phyloP scores from a whole-genome alignment of 148 eudicot genomes.

The Talinum fruticosum region DNA sequence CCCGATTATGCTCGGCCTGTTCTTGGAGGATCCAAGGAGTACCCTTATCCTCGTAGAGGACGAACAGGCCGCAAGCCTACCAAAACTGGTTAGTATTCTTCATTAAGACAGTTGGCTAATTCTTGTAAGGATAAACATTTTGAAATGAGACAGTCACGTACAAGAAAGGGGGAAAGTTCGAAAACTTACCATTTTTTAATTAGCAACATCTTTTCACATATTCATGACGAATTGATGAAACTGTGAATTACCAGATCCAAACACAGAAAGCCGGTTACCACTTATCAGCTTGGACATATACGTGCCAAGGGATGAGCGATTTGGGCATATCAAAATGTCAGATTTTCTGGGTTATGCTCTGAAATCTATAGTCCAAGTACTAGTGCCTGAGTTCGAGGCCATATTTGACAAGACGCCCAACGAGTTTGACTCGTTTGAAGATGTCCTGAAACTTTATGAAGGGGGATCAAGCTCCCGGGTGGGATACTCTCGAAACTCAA shows the following conservation, averaged over 20 bases:
- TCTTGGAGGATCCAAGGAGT: conserved; percentile 27
- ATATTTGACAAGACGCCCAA: not conserved
- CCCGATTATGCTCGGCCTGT: conserved; percentile 18
- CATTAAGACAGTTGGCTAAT: not conserved
- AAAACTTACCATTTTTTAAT: no score
- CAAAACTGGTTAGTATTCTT: conserved; percentile 18
- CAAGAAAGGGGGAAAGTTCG: no score
- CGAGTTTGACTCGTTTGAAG: not conserved
- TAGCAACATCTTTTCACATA: no score
- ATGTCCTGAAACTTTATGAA: not conserved
- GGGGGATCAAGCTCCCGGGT: not conserved
- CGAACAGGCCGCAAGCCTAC: conserved; percentile 28
- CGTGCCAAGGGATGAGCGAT: conserved; percentile 24
- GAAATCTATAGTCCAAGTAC: not conserved
- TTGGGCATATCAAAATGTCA: conserved; percentile 9
- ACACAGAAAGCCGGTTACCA: conserved; percentile 1
- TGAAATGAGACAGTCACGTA: not conserved
- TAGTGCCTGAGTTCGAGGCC: not conserved
- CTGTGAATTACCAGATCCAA: not conserved
- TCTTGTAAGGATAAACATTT: no score
- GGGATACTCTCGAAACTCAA: not conserved
- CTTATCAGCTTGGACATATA: conserved; percentile 11
- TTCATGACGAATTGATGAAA: not conserved
- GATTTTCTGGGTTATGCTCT: conserved; percentile 7
- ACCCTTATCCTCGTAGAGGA: conserved; percentile 34